Evolutionary conservation across 2,329 filamentous ascomycete species (phyloP).

Genomic region (Clonostachys solani): DNA sequence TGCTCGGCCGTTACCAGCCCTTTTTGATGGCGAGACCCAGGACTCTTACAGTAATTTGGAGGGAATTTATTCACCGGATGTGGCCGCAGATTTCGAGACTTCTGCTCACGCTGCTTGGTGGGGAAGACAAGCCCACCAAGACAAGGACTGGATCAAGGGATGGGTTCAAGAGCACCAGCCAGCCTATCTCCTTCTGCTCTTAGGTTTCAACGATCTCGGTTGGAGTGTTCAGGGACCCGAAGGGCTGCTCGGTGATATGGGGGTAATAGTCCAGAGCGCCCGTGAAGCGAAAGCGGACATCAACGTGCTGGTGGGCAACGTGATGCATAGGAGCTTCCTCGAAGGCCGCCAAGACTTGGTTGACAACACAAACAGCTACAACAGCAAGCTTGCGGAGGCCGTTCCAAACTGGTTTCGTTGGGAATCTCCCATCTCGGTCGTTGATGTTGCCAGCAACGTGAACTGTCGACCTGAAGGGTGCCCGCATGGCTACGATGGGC

Average conservation of each 20-base stretch:
- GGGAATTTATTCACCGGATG: neutral
- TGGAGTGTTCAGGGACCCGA: constrained; percentile 13
- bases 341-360: constrained; percentile 15
- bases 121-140: constrained; percentile 22
- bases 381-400: constrained; percentile 11
- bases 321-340: constrained; percentile 15
- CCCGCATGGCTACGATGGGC: constrained; percentile 28
- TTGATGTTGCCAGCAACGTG: constrained; percentile 22
- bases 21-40: too few relatives aligned
- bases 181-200: constrained; percentile 23
- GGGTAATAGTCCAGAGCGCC: constrained; percentile 19
- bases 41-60: neutral
- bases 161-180: constrained; percentile 18
- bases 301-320: constrained; percentile 19
- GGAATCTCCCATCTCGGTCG: constrained; percentile 21
- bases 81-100: neutral
- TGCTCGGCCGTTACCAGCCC: too few relatives aligned
- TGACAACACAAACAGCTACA: constrained; percentile 15
- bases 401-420: constrained; percentile 15
- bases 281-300: constrained; percentile 16
- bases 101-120: constrained; percentile 5
- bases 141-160: constrained; percentile 15
- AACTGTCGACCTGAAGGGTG: constrained; percentile 9
- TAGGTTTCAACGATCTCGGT: constrained; percentile 27
- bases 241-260: constrained; percentile 12